These are phyloP conservation scores for Coffea eugenioides DNA, from an alignment of 257 asterid species.

Conservation along the genomic window DNA sequence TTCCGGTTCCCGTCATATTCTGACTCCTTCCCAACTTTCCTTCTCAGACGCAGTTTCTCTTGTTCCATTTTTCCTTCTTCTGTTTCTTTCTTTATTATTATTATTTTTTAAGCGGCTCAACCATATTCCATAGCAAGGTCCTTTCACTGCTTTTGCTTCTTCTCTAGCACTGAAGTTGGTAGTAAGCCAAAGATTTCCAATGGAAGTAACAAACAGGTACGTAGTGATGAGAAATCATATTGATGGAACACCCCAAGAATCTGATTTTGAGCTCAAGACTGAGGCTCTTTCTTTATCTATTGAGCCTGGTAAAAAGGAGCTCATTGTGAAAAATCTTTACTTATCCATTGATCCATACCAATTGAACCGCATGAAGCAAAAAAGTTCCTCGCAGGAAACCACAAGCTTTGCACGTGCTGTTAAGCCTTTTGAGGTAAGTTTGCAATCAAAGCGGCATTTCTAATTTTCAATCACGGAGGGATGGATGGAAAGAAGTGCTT, in stretches of 20 bases:
- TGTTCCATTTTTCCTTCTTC: too few species aligned
- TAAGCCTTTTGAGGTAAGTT: slow-evolving; percentile 40
- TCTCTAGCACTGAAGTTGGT: background rate
- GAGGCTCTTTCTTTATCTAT: slow-evolving; percentile 20
- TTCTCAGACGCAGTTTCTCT: too few species aligned
- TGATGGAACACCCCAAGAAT: slow-evolving; percentile 34
- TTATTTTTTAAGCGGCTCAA: too few species aligned
- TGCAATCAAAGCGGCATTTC: background rate
- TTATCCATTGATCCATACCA: slow-evolving; percentile 75
- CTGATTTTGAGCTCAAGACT: slow-evolving; percentile 31
- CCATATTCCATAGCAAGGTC: too few species aligned
- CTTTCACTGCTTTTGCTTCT: too few species aligned
- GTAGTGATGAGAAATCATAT: slow-evolving; percentile 21
- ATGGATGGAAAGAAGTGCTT: too few species aligned
- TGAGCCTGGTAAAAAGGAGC: slow-evolving; percentile 22
- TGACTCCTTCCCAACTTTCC: too few species aligned
- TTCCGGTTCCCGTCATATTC: too few species aligned
- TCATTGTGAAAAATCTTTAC: slow-evolving; percentile 48
- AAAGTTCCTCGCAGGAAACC: slow-evolving; percentile 49
- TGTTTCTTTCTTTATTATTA: too few species aligned
- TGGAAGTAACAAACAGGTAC: slow-evolving; percentile 29
- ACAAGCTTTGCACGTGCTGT: slow-evolving; percentile 33
- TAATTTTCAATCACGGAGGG: too few species aligned
- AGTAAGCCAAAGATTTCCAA: background rate
- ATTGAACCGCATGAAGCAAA: slow-evolving; percentile 59